Conservation (phyloP, 2,329 filamentous ascomycete genomes). For the Lomentospora prolificans region DNA sequence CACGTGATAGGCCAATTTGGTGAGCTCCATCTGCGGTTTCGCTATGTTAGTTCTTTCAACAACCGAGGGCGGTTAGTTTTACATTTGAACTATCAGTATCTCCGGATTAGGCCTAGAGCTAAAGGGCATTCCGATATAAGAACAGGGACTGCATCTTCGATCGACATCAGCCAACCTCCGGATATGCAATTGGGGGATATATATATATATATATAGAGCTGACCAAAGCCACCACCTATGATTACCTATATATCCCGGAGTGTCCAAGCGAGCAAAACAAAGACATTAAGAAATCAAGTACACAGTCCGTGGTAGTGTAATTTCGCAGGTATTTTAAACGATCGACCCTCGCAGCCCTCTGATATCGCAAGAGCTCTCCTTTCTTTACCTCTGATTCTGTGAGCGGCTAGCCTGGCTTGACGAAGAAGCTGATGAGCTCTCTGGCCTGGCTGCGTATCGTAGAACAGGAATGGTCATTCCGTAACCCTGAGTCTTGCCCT, state of each 20-base stretch:
- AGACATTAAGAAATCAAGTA: too few species aligned
- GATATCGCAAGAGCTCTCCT: too few species aligned
- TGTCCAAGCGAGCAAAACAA: not conserved
- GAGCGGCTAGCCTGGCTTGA: not conserved
- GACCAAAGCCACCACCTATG: not conserved
- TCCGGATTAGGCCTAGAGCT: too few species aligned
- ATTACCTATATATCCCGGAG: not conserved
- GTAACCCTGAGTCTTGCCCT: slow-evolving; percentile 74
- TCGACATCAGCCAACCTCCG: too few species aligned
- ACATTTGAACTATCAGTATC: too few species aligned
- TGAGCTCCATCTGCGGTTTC: not conserved
- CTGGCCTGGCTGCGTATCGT: slow-evolving; percentile 18
- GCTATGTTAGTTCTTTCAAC: not conserved
- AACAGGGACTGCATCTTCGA: too few species aligned
- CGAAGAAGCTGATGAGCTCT: not conserved
- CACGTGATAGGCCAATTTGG: not conserved
- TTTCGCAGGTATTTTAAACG: too few species aligned
- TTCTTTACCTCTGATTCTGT: not conserved
- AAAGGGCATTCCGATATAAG: too few species aligned
- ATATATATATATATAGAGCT: not conserved
- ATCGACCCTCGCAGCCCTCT: too few species aligned
- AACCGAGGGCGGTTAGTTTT: too few species aligned
- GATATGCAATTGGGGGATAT: too few species aligned
- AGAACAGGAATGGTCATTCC: slow-evolving; percentile 76
- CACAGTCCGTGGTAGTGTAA: too few species aligned